Base-by-base conservation (phyloP, 768 basidiomycete species). In the Collybia mongolica region DNA sequence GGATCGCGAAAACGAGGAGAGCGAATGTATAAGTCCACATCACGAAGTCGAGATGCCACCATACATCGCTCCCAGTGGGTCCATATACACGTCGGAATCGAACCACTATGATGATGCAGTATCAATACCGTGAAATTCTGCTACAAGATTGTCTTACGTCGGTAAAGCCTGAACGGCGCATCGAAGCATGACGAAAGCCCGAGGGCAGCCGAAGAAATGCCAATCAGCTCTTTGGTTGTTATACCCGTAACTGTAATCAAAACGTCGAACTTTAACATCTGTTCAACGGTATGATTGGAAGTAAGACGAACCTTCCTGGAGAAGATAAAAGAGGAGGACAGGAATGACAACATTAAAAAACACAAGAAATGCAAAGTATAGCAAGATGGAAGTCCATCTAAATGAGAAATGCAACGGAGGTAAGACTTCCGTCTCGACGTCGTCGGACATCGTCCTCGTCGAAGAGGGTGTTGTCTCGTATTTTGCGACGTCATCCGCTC, bases 41-140 rank as follows among this genome's bases (percentile, higher is more conserved):
- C 1, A 65, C 63, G 49, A 68, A 66, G 41, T 68, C 66, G 11
- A 66, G 57, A 41, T 66, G 59, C 63, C 66, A 65, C 65, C 64
- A 66, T 9, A 43, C 44, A 45, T 65, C 63, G 32, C 54, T 55
- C 8, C 64, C 64, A 5, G 66, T 44, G 17, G 66, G 66, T 38
- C 66, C 65, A 44, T 59, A 65, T 29, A 41, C 48, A 12, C 44
- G 40, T 41, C 62, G 43, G 46, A 59, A 52, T 35, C 52, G 56
- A 39, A 61, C 51, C 2, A 66, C 65, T 66, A 38, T 2, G 45
- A 28, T 37, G 14, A 3, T 32, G 29, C 14, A 9, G 26, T 19
- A 29, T 23, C 5, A 14, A 39, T 12, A 29, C 11, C 26, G 22
- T 38, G 11, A 44, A 49, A 11, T n/a, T 39, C 19, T 11, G 19